Evolutionary conservation across 2,329 filamentous ascomycete genomes (phyloP).

Genomic region (Ascosphaera apis): DNA sequence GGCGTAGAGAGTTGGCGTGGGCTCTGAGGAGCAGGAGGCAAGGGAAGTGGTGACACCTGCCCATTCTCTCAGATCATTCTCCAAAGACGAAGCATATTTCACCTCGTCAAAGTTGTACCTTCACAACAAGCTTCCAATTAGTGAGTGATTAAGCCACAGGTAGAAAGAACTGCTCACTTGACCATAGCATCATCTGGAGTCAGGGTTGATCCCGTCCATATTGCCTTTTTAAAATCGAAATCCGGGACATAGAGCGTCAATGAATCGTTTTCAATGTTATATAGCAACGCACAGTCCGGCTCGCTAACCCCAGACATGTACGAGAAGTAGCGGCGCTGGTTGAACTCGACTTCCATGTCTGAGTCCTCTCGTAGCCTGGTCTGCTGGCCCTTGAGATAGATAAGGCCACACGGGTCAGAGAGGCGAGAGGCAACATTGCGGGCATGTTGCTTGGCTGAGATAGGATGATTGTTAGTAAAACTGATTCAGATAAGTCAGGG

Average conservation of each 20-base stretch:
- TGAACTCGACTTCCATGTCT: constrained; percentile 15
- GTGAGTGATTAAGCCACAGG: neutral
- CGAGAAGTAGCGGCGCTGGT: constrained; percentile 39
- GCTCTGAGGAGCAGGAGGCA: no score
- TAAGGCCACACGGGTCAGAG: constrained; percentile 22
- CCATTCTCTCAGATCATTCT: constrained; percentile 26
- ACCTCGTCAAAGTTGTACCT: constrained; percentile 50
- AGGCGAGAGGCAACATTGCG: constrained; percentile 22
- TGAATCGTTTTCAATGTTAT: constrained; percentile 34
- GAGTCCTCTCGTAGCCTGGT: constrained; percentile 32
- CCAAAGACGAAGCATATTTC: constrained; percentile 29
- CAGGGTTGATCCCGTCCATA: constrained; percentile 21
- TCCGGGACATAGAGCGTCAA: constrained; percentile 54
- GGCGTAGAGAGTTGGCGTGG: constrained; percentile 17
- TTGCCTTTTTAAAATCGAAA: constrained; percentile 29
- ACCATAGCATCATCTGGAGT: constrained; percentile 33
- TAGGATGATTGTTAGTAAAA: no score
- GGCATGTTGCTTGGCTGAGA: constrained; percentile 27
- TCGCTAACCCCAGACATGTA: constrained; percentile 33
- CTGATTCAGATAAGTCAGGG: neutral
- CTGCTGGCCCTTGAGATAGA: constrained; percentile 32
- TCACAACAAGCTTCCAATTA: neutral
- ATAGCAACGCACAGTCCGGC: constrained; percentile 32
- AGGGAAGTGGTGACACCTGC: constrained; percentile 8
- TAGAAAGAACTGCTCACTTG: constrained; percentile 10